Evolutionary conservation across 345 rosid genomes (phyloP).

Genomic region (Reutealis trisperma): DNA sequence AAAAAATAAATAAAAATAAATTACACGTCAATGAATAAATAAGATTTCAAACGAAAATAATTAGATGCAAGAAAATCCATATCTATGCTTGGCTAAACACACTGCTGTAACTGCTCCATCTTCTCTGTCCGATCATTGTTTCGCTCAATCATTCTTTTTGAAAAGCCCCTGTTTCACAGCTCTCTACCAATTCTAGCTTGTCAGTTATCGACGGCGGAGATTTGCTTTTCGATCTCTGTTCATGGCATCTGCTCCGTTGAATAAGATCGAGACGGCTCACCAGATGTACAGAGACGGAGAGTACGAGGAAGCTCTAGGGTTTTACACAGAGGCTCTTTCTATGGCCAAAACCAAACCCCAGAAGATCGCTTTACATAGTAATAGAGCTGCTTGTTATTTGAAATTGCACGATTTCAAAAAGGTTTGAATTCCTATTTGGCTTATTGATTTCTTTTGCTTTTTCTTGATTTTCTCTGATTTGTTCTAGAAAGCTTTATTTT

Average conservation of each 20-base stretch:
- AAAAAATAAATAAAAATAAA: no score
- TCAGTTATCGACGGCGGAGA: conserved; percentile 3
- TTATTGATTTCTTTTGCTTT: background rate
- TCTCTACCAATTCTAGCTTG: background rate
- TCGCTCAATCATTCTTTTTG: background rate
- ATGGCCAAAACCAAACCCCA: conserved; percentile 69
- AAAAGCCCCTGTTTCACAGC: conserved; percentile 6
- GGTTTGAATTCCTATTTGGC: conserved; percentile 33
- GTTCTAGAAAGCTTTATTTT: no score
- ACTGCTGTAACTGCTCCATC: background rate
- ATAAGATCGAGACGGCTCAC: conserved; percentile 84
- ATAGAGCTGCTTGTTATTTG: conserved; percentile 89
- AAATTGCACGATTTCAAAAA: conserved; percentile 75
- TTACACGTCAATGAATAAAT: no score
- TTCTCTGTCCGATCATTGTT: background rate
- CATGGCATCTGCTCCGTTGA: conserved; percentile 58
- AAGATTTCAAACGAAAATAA: background rate
- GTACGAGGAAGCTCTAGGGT: conserved; percentile 64
- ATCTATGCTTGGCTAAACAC: background rate
- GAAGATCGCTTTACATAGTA: conserved; percentile 90
- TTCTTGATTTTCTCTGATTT: no score
- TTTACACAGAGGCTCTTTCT: conserved; percentile 74
- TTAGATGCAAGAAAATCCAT: background rate
- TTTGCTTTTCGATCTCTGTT: background rate
- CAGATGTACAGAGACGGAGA: conserved; percentile 78